Conservation (phyloP, 179 eudicot species). For the Nepenthes alata region DNA sequence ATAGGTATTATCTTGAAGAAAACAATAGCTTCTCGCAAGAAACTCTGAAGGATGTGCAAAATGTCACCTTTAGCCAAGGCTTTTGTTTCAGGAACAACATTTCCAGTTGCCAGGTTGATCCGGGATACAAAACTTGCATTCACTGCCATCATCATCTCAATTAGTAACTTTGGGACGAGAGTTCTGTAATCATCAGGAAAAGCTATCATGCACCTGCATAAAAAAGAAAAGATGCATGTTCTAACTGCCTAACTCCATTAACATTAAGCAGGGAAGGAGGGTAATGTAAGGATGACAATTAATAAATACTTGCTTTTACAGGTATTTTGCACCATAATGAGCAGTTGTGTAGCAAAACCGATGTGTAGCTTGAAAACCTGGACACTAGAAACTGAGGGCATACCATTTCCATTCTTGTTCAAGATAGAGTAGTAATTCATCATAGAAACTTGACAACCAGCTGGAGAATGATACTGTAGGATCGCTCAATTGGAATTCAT, state of each 20-base stretch:
- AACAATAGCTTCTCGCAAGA: background rate
- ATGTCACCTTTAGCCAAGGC: constrained; percentile 66
- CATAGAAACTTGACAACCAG: constrained; percentile 88
- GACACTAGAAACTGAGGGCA: background rate
- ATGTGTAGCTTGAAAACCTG: background rate
- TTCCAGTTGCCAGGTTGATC: constrained; percentile 80
- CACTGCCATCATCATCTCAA: constrained; percentile 49
- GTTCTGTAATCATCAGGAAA: constrained; percentile 84
- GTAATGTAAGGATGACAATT: no score
- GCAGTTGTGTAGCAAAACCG: background rate
- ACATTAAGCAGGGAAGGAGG: background rate
- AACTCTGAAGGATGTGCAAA: constrained; percentile 6
- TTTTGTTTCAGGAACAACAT: constrained; percentile 85
- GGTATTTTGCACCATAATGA: no score
- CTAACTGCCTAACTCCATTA: background rate
- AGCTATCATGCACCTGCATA: constrained; percentile 66
- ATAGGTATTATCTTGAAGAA: background rate
- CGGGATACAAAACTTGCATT: constrained; percentile 66
- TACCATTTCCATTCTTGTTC: constrained; percentile 99
- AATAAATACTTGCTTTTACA: no score
- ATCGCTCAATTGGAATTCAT: constrained; percentile 32
- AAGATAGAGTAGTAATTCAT: constrained; percentile 75
- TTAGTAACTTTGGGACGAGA: constrained; percentile 72
- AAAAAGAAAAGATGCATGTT: constrained; percentile 1
- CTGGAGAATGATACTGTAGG: constrained; percentile 49